Conservation (phyloP, 352 stramenopile genomes). For the Globisporangium okanoganense region DNA sequence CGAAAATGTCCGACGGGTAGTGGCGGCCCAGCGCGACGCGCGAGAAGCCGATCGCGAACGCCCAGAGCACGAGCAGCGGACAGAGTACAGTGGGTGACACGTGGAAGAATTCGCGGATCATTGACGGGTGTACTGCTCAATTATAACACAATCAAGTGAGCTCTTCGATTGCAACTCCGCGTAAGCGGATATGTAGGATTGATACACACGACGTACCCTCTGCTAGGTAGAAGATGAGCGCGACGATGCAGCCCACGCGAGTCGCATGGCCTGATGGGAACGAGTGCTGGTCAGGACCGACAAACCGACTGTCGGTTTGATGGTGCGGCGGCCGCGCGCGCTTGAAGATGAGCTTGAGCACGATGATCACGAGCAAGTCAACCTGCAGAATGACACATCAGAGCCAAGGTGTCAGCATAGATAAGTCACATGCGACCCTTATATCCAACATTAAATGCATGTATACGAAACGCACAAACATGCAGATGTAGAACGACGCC, state of each 20-base stretch:
- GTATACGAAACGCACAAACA: conserved; percentile 24
- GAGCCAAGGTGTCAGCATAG: background rate
- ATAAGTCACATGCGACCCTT: background rate
- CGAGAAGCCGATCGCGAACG: conserved; percentile 67
- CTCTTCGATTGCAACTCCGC: background rate
- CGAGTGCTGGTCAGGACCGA: conserved; percentile 81
- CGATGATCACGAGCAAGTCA: conserved; percentile 74
- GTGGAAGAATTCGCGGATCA: conserved; percentile 52
- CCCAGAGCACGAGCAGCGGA: conserved; percentile 52
- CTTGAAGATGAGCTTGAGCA: conserved; percentile 75
- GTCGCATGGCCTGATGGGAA: conserved; percentile 84
- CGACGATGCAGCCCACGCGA: conserved; percentile 67
- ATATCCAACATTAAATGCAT: background rate
- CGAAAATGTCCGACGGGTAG: conserved; percentile 77
- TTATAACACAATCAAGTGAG: background rate
- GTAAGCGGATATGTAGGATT: background rate
- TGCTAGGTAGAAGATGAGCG: conserved; percentile 55
- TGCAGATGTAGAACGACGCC: conserved; percentile 42
- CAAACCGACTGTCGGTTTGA: conserved; percentile 64
- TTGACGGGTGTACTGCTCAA: conserved; percentile 27
- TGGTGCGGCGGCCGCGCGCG: conserved; percentile 74
- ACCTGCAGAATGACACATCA: conserved; percentile 23
- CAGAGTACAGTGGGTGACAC: conserved; percentile 35
- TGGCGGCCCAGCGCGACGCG: conserved; percentile 78
- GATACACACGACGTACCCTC: conserved; percentile 23